Percentiles rank a stretch among this genome's conserved stretches.
Evolutionary conservation across 495 filamentous ascomycete species (phyloP).

Genomic region (Podospora appendiculata): DNA sequence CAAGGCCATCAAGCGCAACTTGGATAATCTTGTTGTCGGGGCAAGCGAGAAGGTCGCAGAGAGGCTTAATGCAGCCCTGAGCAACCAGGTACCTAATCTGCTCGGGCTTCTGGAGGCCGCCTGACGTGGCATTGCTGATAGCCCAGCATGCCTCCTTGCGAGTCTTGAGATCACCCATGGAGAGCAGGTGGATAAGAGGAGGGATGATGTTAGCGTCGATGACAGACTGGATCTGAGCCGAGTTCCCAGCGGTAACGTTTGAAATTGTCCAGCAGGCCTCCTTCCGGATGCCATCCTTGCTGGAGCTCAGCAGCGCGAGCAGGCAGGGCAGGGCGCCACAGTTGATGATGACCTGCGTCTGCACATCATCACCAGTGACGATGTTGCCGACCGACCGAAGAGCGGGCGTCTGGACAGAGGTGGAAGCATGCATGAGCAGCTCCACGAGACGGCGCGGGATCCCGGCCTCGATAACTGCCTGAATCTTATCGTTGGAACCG

Average conservation of each 20-base stretch:
- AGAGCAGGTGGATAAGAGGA: slow-evolving; percentile 88
- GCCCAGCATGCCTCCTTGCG: slow-evolving; percentile 99
- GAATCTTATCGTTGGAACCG: slow-evolving; percentile 98
- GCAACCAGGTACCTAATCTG: slow-evolving; percentile 93
- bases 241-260: slow-evolving; percentile 97
- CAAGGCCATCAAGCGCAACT: slow-evolving; percentile 93
- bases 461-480: slow-evolving; percentile 96
- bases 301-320: slow-evolving; percentile 84
- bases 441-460: slow-evolving; percentile 97
- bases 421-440: slow-evolving; percentile 97
- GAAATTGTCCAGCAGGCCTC: slow-evolving; percentile 99
- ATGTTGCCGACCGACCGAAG: slow-evolving; percentile 98
- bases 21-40: slow-evolving; percentile 99
- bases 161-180: slow-evolving; percentile 97
- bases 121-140: slow-evolving; percentile 97
- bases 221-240: slow-evolving; percentile 93
- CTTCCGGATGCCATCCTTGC: slow-evolving; percentile 98
- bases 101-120: slow-evolving; percentile 95
- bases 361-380: slow-evolving; percentile 96
- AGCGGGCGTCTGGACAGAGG: slow-evolving; percentile 96
- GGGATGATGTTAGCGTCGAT: slow-evolving; percentile 96
- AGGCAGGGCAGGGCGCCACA: slow-evolving; percentile 88
- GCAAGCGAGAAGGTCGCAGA: slow-evolving; percentile 93
- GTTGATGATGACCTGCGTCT: slow-evolving; percentile 99
- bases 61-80: slow-evolving; percentile 92